A percentile compares a stretch with the other conserved stretches of the same genome.
phyloP scores from a whole-genome alignment of 106 monocot species.

The Dendrobium catenatum region DNA sequence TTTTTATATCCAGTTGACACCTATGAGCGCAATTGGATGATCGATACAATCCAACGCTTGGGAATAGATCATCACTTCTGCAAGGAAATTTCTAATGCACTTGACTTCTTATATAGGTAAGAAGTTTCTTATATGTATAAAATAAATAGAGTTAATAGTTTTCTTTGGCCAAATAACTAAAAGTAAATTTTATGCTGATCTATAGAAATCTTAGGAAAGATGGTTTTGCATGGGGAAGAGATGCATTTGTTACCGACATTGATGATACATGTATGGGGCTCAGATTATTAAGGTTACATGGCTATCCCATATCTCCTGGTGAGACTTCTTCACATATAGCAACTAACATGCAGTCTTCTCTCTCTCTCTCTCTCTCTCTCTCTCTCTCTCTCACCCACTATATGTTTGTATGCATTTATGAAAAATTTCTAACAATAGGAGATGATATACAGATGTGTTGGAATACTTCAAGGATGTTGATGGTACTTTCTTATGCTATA shows the following conservation, averaged over 20 bases:
- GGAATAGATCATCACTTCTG: conserved; percentile 29
- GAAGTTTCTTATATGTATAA: neutral
- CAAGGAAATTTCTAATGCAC: conserved; percentile 22
- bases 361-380: no score
- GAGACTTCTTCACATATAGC: neutral
- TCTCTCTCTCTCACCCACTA: no score
- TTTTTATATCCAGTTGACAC: conserved; percentile 22
- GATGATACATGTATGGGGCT: conserved; percentile 36
- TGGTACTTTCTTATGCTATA: conserved; percentile 17
- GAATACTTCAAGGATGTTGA: conserved; percentile 20
- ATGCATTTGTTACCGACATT: conserved; percentile 5
- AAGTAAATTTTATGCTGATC: neutral
- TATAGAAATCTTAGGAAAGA: conserved; percentile 18
- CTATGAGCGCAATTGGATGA: conserved; percentile 25
- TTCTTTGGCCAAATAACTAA: neutral
- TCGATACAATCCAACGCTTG: conserved; percentile 26
- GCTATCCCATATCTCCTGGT: conserved; percentile 25
- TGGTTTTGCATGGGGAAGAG: conserved; percentile 25
- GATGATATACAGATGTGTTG: conserved; percentile 6
- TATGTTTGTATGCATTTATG: no score
- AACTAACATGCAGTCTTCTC: no score
- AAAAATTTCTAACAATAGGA: no score
- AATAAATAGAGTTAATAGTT: neutral
- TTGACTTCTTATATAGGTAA: conserved; percentile 27
- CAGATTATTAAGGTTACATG: conserved; percentile 19